Percentiles rank a stretch among this genome's conserved stretches.
Conservation (phyloP, 2,329 filamentous ascomycete species). For the Onygena corvina region DNA sequence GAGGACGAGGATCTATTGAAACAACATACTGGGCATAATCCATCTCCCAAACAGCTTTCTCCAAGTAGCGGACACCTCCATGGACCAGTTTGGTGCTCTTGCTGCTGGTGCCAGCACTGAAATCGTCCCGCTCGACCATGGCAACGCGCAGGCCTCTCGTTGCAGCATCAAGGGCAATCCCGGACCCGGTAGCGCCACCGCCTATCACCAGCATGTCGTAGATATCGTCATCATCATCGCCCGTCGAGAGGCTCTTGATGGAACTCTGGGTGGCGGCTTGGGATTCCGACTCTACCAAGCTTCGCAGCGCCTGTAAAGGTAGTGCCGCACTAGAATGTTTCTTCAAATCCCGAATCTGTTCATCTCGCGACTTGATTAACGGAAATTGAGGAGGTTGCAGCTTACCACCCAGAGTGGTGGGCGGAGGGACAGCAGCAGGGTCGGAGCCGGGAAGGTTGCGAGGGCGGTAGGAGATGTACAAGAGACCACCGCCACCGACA, state of each 20-base stretch:
- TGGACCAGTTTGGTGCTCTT: conserved; percentile 83
- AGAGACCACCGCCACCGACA: conserved; percentile 42
- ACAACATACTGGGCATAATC: conserved; percentile 60
- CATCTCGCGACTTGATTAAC: conserved; percentile 37
- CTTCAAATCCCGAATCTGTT: conserved; percentile 42
- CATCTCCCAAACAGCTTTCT: conserved; percentile 76
- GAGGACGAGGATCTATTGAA: neutral
- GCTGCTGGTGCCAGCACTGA: conserved; percentile 67
- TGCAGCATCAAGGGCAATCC: conserved; percentile 68
- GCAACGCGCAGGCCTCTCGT: conserved; percentile 70
- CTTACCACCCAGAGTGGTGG: conserved; percentile 48
- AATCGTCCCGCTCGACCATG: conserved; percentile 71
- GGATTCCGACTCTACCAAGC: neutral
- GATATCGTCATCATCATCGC: conserved; percentile 32
- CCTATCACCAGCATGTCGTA: conserved; percentile 73
- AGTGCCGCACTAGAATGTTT: conserved; percentile 11
- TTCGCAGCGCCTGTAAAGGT: neutral
- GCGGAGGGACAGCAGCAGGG: conserved; percentile 50
- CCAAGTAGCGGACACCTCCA: conserved; percentile 70
- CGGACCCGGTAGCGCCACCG: conserved; percentile 65
- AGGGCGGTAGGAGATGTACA: conserved; percentile 52
- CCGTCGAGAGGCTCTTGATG: neutral
- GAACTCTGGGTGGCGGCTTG: neutral
- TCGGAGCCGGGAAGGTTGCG: conserved; percentile 53
- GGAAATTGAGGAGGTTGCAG: conserved; percentile 44